These are phyloP conservation scores for Trypanosoma rangeli DNA, from an alignment of 208 protist genomes.

Conservation along the genomic window DNA sequence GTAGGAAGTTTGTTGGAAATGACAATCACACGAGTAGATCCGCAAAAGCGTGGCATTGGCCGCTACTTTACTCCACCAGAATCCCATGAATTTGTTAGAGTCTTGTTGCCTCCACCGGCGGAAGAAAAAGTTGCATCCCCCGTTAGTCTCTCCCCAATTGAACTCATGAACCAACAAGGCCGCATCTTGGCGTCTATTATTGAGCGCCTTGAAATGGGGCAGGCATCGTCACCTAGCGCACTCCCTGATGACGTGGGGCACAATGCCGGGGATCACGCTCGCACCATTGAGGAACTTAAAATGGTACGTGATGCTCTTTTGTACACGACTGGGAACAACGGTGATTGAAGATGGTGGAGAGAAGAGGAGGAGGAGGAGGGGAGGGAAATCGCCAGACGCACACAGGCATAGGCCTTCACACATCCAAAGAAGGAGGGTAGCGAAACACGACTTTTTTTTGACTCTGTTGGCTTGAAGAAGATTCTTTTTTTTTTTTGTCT, in stretches of 20 bases:
- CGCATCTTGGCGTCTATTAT: constrained; percentile 36
- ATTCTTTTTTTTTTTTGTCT: constrained; percentile 9
- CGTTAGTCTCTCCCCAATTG: constrained; percentile 1
- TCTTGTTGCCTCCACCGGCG: not conserved
- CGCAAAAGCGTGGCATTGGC: constrained; percentile 4
- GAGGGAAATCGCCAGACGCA: not conserved
- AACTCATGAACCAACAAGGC: constrained; percentile 41
- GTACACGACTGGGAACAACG: constrained; percentile 28
- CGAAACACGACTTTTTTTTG: not conserved
- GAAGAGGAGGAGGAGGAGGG: not conserved
- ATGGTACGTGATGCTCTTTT: constrained; percentile 72
- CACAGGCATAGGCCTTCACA: not conserved
- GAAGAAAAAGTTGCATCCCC: not conserved
- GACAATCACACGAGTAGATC: constrained; percentile 14
- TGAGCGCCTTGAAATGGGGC: constrained; percentile 35
- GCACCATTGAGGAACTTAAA: constrained; percentile 75
- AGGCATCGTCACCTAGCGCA: constrained; percentile 27
- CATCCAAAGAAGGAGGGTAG: not conserved
- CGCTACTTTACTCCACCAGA: constrained; percentile 15
- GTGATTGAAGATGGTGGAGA: not conserved
- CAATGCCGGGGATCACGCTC: constrained; percentile 35
- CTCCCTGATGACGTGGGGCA: constrained; percentile 11
- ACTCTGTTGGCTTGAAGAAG: too few species aligned
- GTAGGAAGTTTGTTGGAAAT: constrained; percentile 36
- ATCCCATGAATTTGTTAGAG: not conserved